These are phyloP conservation scores for Mycena latifolia DNA, from an alignment of 768 basidiomycete genomes.

Conservation along the genomic window DNA sequence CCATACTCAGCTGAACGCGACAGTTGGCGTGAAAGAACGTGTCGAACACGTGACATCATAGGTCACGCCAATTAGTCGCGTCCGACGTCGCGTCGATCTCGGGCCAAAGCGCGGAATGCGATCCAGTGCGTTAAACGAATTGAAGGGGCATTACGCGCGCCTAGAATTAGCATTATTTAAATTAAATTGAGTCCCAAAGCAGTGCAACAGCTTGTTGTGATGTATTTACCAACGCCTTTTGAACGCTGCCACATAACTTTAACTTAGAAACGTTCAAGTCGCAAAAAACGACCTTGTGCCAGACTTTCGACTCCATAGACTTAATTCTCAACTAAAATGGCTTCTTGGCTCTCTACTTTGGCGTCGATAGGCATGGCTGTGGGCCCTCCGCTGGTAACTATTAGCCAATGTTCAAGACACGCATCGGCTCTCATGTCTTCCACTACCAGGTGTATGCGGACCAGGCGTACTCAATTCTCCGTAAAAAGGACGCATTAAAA, in stretches of 20 bases:
- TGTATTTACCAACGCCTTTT: conserved; percentile 3
- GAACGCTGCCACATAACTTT: no score
- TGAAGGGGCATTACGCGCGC: no score
- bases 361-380: conserved; percentile 88
- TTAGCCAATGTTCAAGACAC: background rate
- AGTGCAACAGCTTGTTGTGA: background rate
- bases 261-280: no score
- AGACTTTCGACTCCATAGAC: background rate
- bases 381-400: conserved; percentile 75
- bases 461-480: conserved; percentile 84
- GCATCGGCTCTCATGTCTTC: background rate
- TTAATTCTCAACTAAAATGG: conserved; percentile 33
- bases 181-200: no score
- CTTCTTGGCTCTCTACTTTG: conserved; percentile 74
- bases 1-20: conserved; percentile 17
- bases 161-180: no score
- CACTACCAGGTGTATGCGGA: conserved; percentile 82
- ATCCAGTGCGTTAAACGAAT: no score
- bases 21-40: no score
- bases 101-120: background rate
- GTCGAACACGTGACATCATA: background rate
- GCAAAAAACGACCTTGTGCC: no score
- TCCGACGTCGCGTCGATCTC: background rate
- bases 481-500: conserved; percentile 67
- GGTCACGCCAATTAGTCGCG: background rate